Evolutionary conservation across 2,329 filamentous ascomycete species (phyloP).

Genomic region (Chrysoporthe cubensis): DNA sequence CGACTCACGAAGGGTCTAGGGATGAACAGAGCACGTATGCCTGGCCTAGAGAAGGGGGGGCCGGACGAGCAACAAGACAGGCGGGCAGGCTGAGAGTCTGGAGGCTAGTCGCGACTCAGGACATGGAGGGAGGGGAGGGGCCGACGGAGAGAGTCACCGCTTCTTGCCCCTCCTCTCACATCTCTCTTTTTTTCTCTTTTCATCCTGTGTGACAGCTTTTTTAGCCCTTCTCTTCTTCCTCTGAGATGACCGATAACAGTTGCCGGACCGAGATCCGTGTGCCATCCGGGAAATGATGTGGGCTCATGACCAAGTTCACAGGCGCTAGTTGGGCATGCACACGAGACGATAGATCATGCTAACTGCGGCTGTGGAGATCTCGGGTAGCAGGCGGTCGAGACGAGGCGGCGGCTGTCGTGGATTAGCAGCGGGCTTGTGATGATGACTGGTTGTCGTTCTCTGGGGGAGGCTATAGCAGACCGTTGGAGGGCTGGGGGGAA

Average conservation of each 20-base stretch:
- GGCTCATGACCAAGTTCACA: neutral
- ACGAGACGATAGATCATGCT: neutral
- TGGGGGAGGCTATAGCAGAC: neutral
- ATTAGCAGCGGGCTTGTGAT: neutral
- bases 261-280: constrained; percentile 13
- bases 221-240: neutral
- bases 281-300: neutral
- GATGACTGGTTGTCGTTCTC: neutral
- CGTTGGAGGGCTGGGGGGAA: neutral
- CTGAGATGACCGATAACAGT: neutral
- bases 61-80: neutral
- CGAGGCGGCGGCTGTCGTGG: neutral
- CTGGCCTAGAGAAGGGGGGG: neutral
- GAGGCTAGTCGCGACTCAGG: neutral
- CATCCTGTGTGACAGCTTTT: neutral
- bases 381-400: neutral
- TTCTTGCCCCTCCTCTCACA: neutral
- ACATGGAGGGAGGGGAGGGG: neutral
- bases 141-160: neutral
- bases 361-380: neutral
- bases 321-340: neutral
- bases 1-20: neutral
- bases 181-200: neutral
- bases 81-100: neutral
- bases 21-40: neutral